Base-by-base conservation (phyloP, 352 stramenopile species). In the Globisporangium megalacanthum region DNA sequence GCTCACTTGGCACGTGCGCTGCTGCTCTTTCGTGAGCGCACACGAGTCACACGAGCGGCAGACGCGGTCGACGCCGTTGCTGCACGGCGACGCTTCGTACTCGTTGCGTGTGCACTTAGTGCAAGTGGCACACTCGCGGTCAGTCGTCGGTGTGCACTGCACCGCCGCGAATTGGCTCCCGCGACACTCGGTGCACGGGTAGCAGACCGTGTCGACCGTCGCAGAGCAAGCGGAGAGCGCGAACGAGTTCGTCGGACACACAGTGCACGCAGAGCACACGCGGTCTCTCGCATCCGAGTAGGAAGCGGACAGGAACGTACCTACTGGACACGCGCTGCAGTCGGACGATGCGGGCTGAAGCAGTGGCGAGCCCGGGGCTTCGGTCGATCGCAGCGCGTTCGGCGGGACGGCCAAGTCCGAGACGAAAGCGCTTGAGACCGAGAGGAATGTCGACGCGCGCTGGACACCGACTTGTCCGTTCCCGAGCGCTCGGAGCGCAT, bases 41-140 rank as follows among this genome's bases (percentile, higher is more conserved):
- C 83, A 93, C 50, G 80, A 91, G 63, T 91, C 75, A 54, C 80
- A 93, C 29, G 78, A 79, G 48, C 70, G 79, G 37, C 83, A 91
- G n/a, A 89, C 60, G 15, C 83, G 83, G 35, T 92, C 54, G 15
- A 63, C 56, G 11, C 79, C 78, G 22, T 77, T 74, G 6, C 58
- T 61, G 31, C 83, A 91, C 20, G 77, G 60, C 9, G 72, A 82
- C 0, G 72, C 69, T 54, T 89, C 80, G 63, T 86, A 92, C 49
- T 92, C 78, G 55, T 92, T 80, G 15, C 70, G 52, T 17, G 80
- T 83, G 61, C 83, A 92, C 29, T 64, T 62, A 13, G 80, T 91
- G n/a, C 83, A 92, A 6, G 67, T 46, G 15, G 50, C 51, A 51
- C 83, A 92, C 20, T 86, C 69, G 25, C 83, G 78, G 61, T 92